Evolutionary conservation across 306 rosid species (phyloP).

Genomic region (Acacia melanoxylon): DNA sequence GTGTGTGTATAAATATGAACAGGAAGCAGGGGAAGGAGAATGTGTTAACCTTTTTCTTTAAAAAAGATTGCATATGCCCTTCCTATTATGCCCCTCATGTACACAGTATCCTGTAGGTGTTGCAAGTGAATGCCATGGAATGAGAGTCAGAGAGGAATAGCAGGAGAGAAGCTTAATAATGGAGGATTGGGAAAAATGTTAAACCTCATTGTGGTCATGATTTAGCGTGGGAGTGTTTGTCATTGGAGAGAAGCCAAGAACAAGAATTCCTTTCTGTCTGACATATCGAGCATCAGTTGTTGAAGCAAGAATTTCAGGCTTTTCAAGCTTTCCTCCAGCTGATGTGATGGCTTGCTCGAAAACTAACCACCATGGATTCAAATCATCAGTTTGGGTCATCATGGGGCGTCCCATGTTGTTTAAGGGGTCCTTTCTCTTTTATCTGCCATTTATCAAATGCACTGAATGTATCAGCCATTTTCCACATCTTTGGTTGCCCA

Average conservation of each 20-base stretch:
- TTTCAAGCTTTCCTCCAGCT: slow-evolving; percentile 72
- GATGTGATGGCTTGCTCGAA: slow-evolving; percentile 65
- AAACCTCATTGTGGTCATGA: slow-evolving; percentile 88
- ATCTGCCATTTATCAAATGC: slow-evolving; percentile 45
- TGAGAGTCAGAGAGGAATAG: not conserved
- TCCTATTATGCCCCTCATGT: no score
- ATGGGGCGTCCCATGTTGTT: slow-evolving; percentile 68
- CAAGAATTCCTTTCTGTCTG: slow-evolving; percentile 75
- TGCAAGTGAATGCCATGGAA: not conserved
- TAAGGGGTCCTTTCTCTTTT: slow-evolving; percentile 57
- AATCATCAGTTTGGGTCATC: slow-evolving; percentile 62
- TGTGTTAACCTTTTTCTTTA: no score
- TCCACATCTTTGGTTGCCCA: slow-evolving; percentile 21
- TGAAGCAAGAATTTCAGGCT: slow-evolving; percentile 83
- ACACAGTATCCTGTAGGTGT: no score
- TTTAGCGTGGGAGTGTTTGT: slow-evolving; percentile 75
- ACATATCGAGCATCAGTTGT: slow-evolving; percentile 74
- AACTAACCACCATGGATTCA: slow-evolving; percentile 90
- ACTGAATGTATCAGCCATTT: not conserved
- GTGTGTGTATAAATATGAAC: no score
- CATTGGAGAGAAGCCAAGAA: slow-evolving; percentile 60
- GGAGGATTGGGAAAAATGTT: slow-evolving; percentile 14
- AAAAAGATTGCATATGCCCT: no score
- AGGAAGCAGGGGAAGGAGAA: no score
- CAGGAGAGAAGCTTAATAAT: not conserved